phyloP scores from a whole-genome alignment of 1,284 basidiomycete species.

The Austroboletus novae-zelandiae region DNA sequence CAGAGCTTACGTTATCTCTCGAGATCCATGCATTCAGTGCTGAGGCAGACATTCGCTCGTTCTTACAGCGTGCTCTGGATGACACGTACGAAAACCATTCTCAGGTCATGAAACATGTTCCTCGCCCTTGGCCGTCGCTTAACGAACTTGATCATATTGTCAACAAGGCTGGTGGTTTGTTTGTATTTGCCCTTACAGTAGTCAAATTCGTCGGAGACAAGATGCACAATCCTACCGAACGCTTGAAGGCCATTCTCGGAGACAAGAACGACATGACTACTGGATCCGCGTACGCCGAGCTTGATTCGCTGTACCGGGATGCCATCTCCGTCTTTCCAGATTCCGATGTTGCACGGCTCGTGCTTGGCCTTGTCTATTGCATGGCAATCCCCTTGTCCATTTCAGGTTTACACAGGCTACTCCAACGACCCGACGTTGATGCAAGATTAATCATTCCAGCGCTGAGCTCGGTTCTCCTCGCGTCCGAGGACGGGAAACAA shows the following conservation, averaged over 20 bases:
- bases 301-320: slow-evolving; percentile 22
- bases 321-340: slow-evolving; percentile 19
- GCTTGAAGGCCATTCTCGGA: slow-evolving; percentile 16
- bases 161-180: slow-evolving; percentile 25
- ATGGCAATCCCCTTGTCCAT: slow-evolving; percentile 16
- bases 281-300: slow-evolving; percentile 18
- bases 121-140: slow-evolving; percentile 25
- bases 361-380: slow-evolving; percentile 21
- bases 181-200: slow-evolving; percentile 26
- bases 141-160: slow-evolving; percentile 20
- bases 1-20: slow-evolving; percentile 8
- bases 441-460: slow-evolving; percentile 17
- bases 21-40: slow-evolving; percentile 18
- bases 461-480: slow-evolving; percentile 17
- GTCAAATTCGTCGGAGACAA: slow-evolving; percentile 18
- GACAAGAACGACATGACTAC: slow-evolving; percentile 1
- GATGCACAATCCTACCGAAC: slow-evolving; percentile 11
- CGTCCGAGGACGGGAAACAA: slow-evolving; percentile 19
- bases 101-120: slow-evolving; percentile 15
- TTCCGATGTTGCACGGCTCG: slow-evolving; percentile 12
- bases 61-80: slow-evolving; percentile 13
- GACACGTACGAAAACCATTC: slow-evolving; percentile 14
- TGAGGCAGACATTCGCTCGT: slow-evolving; percentile 20
- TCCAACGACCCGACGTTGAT: slow-evolving; percentile 17
- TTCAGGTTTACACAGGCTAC: slow-evolving; percentile 13